Evolutionary conservation across 2,329 filamentous ascomycete genomes (phyloP).

Genomic region (Blastomyces gilchristii): DNA sequence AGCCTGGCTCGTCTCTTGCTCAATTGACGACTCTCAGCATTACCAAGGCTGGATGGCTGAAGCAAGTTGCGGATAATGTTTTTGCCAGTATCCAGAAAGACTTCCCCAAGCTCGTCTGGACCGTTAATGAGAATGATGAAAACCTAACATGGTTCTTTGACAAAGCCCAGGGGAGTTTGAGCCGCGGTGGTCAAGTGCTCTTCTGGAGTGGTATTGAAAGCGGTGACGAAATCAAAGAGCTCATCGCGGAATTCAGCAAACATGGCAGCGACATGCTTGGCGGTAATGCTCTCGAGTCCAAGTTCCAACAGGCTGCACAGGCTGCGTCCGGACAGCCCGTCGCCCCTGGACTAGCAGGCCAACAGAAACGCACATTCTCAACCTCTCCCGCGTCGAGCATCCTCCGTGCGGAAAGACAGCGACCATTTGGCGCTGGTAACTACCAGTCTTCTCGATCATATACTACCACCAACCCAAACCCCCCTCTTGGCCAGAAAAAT

Average conservation of each 20-base stretch:
- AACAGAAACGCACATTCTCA: constrained; percentile 60
- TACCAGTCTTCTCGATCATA: constrained; percentile 31
- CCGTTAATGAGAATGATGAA: constrained; percentile 91
- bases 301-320: constrained; percentile 66
- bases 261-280: constrained; percentile 80
- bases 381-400: constrained; percentile 38
- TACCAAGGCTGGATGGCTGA: constrained; percentile 88
- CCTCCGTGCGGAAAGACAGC: constrained; percentile 27
- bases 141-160: constrained; percentile 98
- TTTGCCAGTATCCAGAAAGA: constrained; percentile 92
- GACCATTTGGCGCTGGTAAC: constrained; percentile 16
- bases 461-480: constrained; percentile 54
- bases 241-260: constrained; percentile 76
- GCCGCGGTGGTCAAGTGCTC: constrained; percentile 73
- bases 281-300: constrained; percentile 78
- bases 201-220: constrained; percentile 93
- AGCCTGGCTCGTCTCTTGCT: constrained; percentile 56
- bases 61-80: constrained; percentile 89
- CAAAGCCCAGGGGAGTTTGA: constrained; percentile 87
- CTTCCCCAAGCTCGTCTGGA: constrained; percentile 84
- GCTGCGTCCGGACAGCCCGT: constrained; percentile 50
- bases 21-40: constrained; percentile 86
- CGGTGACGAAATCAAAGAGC: constrained; percentile 66
- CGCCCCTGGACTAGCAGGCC: constrained; percentile 38
- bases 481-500: constrained; percentile 79